Evolutionary conservation across 2,329 filamentous ascomycete genomes (phyloP), one percentile per base, ranked within the genome.

Genomic region (Clarireedia hainanense): DNA sequence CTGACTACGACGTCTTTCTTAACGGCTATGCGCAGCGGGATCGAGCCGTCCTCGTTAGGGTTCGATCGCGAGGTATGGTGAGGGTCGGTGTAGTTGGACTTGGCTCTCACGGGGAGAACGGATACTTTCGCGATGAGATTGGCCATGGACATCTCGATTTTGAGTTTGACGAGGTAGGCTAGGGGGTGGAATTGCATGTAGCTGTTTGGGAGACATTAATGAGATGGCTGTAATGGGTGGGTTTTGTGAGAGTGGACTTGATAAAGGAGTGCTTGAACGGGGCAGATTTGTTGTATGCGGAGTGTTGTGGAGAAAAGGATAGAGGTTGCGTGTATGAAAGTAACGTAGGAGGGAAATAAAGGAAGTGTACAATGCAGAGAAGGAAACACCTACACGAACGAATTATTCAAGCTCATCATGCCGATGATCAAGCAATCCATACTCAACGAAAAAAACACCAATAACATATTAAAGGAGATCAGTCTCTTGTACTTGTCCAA

Each of bases 111-210:
- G 17, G 45, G 43, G 26, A 54, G 52, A 4, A 30, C 34, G 34
- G 63, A 56, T 5, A 65, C 57, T 51, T 59, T 61, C 24, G 69
- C 68, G 55, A 74, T 72, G 5, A 74, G 67, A 1, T 69, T 69
- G 6, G 72, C 71, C 71, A 75, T 74, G 57, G 67, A 68, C 70
- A 74, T 71, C 63, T 75, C 73, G 55, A 74, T 74, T 60, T 75
- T 73, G 52, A 74, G 69, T 57, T 71, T 74, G 47, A 74, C 70
- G 48, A 73, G 71, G 63, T 74, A 74, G 6, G 68, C 69, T 9
- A 74, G 67, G 0, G 72, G 71, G 52, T 74, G 71, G 63, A 74
- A 73, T 58, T 73, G 71, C 50, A 72, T 68, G 61, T 68, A 70
- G 39, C 63, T 65, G 14, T 37, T 34, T 20, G 39, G n/a, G 20